Evolutionary conservation across 306 rosid genomes (phyloP).

Genomic region (Coriaria nepalensis): DNA sequence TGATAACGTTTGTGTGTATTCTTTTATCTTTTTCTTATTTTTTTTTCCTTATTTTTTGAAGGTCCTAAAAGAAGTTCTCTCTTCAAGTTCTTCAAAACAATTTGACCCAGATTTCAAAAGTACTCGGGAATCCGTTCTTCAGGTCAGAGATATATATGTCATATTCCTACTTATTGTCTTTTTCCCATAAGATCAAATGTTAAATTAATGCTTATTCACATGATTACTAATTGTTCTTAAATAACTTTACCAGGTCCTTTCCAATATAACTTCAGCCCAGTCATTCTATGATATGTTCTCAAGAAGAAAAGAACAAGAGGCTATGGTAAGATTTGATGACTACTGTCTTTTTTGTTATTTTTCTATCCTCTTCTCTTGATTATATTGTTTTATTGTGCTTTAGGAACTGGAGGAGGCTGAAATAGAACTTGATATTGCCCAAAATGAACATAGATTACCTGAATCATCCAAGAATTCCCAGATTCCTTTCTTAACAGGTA

Average conservation of each 20-base stretch:
- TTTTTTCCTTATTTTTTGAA: conserved; percentile 6
- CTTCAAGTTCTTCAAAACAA: conserved; percentile 42
- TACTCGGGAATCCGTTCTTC: conserved; percentile 67
- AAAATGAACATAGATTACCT: conserved; percentile 37
- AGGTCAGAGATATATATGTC: conserved; percentile 30
- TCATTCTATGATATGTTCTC: conserved; percentile 68
- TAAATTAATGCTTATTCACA: too few species aligned
- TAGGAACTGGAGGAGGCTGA: conserved; percentile 93
- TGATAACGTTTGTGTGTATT: too few species aligned
- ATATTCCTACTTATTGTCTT: neutral
- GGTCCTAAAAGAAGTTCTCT: conserved; percentile 63
- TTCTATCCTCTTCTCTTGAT: conserved; percentile 1
- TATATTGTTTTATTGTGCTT: conserved; percentile 19
- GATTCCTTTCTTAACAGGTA: conserved; percentile 17
- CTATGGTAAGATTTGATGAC: conserved; percentile 35
- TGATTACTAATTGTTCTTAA: conserved; percentile 12
- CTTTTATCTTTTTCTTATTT: neutral
- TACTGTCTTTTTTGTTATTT: conserved; percentile 17
- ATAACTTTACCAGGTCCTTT: conserved; percentile 53
- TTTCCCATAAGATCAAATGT: too few species aligned
- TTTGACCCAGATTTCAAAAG: conserved; percentile 48
- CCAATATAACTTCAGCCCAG: conserved; percentile 58
- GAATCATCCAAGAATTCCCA: conserved; percentile 28
- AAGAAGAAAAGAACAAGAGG: conserved; percentile 49
- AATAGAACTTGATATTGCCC: conserved; percentile 59